Evolutionary conservation across 768 basidiomycete genomes (phyloP).

Genomic region (Xanthoconium purpureum): DNA sequence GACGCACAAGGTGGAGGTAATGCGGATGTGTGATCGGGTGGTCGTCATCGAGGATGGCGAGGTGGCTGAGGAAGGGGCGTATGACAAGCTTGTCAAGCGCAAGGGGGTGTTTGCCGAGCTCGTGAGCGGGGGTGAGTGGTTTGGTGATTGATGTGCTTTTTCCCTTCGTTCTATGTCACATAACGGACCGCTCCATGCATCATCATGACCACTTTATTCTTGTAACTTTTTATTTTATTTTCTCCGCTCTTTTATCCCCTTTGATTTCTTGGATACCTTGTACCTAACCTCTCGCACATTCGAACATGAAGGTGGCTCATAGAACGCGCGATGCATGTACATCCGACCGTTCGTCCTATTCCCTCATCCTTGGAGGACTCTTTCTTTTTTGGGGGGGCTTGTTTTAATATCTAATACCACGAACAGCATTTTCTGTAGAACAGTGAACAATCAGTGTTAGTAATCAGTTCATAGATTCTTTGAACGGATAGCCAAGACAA

Average conservation of each 20-base stretch:
- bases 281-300: background rate
- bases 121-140: slow-evolving; percentile 76
- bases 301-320: background rate
- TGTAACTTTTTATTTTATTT: background rate
- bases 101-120: slow-evolving; percentile 74
- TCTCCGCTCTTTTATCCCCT: background rate
- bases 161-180: background rate
- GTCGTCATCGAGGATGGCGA: slow-evolving; percentile 75
- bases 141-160: slow-evolving; percentile 22
- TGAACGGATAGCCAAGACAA: slow-evolving; percentile 86
- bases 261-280: background rate
- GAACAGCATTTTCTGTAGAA: no score
- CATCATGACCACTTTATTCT: background rate
- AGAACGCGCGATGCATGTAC: slow-evolving; percentile 4
- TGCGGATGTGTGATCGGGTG: slow-evolving; percentile 90
- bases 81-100: slow-evolving; percentile 61
- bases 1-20: slow-evolving; percentile 88
- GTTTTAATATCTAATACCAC: background rate
- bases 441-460: no score
- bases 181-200: background rate
- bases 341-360: slow-evolving; percentile 20
- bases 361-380: background rate
- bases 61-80: slow-evolving; percentile 77
- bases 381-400: background rate
- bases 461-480: slow-evolving; percentile 78